Evolutionary conservation across 331 rosid genomes (phyloP), one percentile per base, ranked within the genome.

Genomic region (Quercus tomentella): DNA sequence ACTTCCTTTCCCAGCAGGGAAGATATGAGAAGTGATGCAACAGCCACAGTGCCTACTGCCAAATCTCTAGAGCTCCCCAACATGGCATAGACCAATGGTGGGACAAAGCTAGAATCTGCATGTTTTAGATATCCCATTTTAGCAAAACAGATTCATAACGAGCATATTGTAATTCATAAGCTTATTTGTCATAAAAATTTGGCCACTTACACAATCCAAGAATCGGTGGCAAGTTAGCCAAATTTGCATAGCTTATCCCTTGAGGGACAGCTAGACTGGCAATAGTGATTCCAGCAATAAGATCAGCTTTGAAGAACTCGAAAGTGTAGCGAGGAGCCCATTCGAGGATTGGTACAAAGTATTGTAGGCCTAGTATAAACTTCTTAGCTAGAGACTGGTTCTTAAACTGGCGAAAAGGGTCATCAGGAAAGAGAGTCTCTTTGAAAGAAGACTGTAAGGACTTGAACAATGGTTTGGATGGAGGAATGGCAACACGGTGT

Each of bases 261-360:
- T 96, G 98, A n/a, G 98, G 99, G 56, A 96, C 93, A 2, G 99
- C 97, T 10, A 96, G 84, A 80, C 99, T 96, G 69, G 99, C 98
- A n/a, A 96, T 96, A 89, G 99, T 96, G 85, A 96, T 87, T 4
- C 99, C 99, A 43, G 99, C 85, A 3, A 93, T 81, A 73, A 96
- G 54, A 51, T 96, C 99, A 5, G 97, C 77, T 82, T 90, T 91
- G 66, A 96, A 79, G 70, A 93, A 92, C 57, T 83, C 79, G 0
- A 89, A 72, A 6, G 83, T 77, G 80, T 93, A 96, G 12, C 75
- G 69, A 0, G 99, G 99, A 3, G 84, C 97, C 99, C 99, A 96
- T 56, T 93, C 93, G 0, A 93, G 76, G 14, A 93, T 86, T 0
- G 99, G 98, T 18, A 96, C 86, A 58, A 96, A 85, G 77, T 91